A percentile compares a stretch with the other conserved stretches of the same genome.
phyloP scores from a whole-genome alignment of 257 asterid genomes.

The Orobanche coerulescens region DNA sequence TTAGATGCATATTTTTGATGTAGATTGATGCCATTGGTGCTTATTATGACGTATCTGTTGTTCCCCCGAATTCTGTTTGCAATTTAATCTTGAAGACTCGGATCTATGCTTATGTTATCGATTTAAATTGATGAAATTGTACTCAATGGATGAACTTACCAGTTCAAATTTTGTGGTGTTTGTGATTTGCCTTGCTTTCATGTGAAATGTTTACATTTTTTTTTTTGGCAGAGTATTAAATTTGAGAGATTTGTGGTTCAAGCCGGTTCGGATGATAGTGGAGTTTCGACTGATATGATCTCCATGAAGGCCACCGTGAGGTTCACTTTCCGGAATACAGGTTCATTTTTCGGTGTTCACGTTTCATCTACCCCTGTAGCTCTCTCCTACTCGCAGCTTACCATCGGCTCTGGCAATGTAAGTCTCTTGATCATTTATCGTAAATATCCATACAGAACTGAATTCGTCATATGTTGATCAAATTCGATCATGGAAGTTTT shows the following conservation, averaged over 20 bases:
- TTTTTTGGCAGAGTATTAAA: conserved; percentile 39
- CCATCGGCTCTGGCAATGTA: conserved; percentile 54
- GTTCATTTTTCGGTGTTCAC: conserved; percentile 61
- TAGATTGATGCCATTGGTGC: background rate
- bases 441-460: background rate
- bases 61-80: background rate
- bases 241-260: conserved; percentile 54
- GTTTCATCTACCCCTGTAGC: conserved; percentile 54
- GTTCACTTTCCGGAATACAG: conserved; percentile 50
- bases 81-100: background rate
- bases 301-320: conserved; percentile 53
- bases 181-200: background rate
- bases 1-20: background rate
- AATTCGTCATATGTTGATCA: background rate
- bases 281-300: conserved; percentile 75
- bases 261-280: conserved; percentile 61
- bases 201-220: conserved; percentile 2
- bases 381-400: conserved; percentile 45
- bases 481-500: no score
- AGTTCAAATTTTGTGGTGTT: background rate
- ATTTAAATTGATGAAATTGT: background rate
- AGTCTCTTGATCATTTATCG: conserved; percentile 14
- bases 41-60: background rate
- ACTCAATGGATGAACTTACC: background rate
- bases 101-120: background rate